phyloP scores from a whole-genome alignment of 768 basidiomycete genomes.

The Hygrophorus russula region DNA sequence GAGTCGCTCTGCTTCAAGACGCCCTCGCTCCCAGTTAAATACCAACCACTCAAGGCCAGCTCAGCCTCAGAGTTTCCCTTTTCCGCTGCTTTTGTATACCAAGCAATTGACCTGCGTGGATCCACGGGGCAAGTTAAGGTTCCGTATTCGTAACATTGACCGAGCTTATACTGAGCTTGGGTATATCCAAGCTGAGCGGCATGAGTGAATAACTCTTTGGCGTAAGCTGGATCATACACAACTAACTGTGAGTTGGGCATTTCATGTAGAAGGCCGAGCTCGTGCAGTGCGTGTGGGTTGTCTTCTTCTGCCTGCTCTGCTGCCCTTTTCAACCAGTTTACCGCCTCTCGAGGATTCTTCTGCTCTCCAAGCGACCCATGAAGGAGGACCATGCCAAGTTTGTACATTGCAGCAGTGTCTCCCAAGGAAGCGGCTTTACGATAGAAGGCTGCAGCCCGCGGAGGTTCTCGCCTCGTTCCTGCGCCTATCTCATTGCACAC shows the following conservation, averaged over 20 bases:
- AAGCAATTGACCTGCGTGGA: slow-evolving; percentile 88
- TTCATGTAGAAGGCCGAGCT: slow-evolving; percentile 84
- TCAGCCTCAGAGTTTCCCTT: slow-evolving; percentile 94
- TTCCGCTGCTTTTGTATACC: slow-evolving; percentile 98
- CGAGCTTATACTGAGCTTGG: slow-evolving; percentile 90
- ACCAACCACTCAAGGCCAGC: slow-evolving; percentile 95
- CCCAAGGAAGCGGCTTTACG: slow-evolving; percentile 93
- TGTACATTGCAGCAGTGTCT: slow-evolving; percentile 98
- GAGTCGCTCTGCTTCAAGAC: slow-evolving; percentile 96
- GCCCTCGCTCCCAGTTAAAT: slow-evolving; percentile 89
- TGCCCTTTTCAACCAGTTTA: slow-evolving; percentile 89
- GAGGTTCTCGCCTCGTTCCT: slow-evolving; percentile 81
- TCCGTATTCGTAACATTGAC: slow-evolving; percentile 93
- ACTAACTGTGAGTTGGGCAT: slow-evolving; percentile 55
- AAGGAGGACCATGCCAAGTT: slow-evolving; percentile 96
- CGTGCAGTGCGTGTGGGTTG: slow-evolving; percentile 94
- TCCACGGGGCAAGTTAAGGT: slow-evolving; percentile 82
- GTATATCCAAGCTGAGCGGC: slow-evolving; percentile 91
- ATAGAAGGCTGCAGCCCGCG: slow-evolving; percentile 90
- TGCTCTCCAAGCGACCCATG: slow-evolving; percentile 75
- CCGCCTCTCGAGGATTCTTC: slow-evolving; percentile 82
- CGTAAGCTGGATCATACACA: slow-evolving; percentile 69
- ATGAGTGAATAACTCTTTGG: slow-evolving; percentile 79
- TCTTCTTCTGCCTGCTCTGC: slow-evolving; percentile 97
- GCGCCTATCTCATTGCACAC: slow-evolving; percentile 99